These are phyloP conservation scores for Nakazawaea ernobii DNA, from an alignment of 805 yeast species.

Conservation along the genomic window DNA sequence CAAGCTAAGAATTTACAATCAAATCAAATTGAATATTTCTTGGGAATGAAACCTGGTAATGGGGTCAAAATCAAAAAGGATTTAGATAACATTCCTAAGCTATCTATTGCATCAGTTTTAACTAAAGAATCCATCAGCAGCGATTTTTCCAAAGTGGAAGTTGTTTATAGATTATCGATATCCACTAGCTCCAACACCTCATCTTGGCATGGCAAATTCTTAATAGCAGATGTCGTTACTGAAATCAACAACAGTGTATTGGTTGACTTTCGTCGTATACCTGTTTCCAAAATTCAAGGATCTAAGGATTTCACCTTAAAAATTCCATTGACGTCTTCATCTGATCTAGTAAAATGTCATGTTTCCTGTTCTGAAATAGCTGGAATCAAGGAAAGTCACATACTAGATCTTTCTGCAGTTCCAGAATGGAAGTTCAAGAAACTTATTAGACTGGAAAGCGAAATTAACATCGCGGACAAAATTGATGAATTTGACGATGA, in stretches of 20 bases:
- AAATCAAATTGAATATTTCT: conserved; percentile 32
- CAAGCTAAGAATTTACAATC: conserved; percentile 25
- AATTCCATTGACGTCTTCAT: conserved; percentile 14
- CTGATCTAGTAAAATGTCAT: conserved; percentile 22
- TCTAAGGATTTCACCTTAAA: conserved; percentile 23
- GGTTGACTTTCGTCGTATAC: conserved; percentile 39
- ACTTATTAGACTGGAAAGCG: neutral
- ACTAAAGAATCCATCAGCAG: conserved; percentile 11
- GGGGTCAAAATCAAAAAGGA: conserved; percentile 32
- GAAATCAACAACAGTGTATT: conserved; percentile 22
- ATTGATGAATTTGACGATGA: conserved; percentile 24
- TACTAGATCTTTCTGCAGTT: neutral
- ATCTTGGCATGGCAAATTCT: conserved; percentile 27
- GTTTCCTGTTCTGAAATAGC: conserved; percentile 35
- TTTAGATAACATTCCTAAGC: conserved; percentile 29
- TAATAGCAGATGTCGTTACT: conserved; percentile 27
- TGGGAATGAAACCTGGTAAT: conserved; percentile 34
- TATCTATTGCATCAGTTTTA: conserved; percentile 20
- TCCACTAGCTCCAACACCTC: conserved; percentile 15
- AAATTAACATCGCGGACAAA: conserved; percentile 17
- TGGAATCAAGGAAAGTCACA: conserved; percentile 16
- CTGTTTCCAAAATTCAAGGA: conserved; percentile 19
- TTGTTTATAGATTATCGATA: conserved; percentile 19
- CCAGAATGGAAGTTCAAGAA: conserved; percentile 5
- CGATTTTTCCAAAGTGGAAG: conserved; percentile 1